Evolutionary conservation across 2,329 filamentous ascomycete species (phyloP).

Genomic region (Pseudocercospora musae): DNA sequence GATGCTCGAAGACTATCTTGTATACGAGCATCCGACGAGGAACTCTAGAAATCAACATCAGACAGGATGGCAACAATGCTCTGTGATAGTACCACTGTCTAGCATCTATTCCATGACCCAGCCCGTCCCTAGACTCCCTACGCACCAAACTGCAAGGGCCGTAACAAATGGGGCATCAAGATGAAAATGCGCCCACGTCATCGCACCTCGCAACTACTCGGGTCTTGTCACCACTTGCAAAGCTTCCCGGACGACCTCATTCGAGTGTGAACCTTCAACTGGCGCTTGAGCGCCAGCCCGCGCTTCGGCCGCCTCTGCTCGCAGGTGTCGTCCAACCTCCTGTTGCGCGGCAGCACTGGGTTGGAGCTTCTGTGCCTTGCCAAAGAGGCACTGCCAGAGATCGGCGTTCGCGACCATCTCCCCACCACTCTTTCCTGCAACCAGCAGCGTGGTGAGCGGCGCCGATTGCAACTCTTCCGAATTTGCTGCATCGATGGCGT

Average conservation of each 20-base stretch:
- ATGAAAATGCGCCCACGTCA: background rate
- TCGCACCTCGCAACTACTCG: background rate
- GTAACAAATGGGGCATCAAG: background rate
- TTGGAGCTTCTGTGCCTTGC: slow-evolving; percentile 40
- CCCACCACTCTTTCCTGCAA: slow-evolving; percentile 66
- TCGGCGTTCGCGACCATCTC: slow-evolving; percentile 77
- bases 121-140: background rate
- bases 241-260: background rate
- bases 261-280: background rate
- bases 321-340: slow-evolving; percentile 51
- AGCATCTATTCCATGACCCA: background rate
- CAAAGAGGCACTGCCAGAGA: slow-evolving; percentile 87
- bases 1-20: background rate
- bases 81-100: too few relatives aligned
- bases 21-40: background rate
- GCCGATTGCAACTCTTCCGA: slow-evolving; percentile 77
- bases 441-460: slow-evolving; percentile 66
- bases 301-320: slow-evolving; percentile 54
- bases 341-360: slow-evolving; percentile 29
- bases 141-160: background rate
- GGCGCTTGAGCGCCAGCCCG: slow-evolving; percentile 5
- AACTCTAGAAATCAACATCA: background rate
- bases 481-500: slow-evolving; percentile 75
- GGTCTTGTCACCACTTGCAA: background rate
- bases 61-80: background rate